These are phyloP conservation scores for Letharia lupina DNA, from an alignment of 495 filamentous ascomycete genomes.

Conservation along the genomic window DNA sequence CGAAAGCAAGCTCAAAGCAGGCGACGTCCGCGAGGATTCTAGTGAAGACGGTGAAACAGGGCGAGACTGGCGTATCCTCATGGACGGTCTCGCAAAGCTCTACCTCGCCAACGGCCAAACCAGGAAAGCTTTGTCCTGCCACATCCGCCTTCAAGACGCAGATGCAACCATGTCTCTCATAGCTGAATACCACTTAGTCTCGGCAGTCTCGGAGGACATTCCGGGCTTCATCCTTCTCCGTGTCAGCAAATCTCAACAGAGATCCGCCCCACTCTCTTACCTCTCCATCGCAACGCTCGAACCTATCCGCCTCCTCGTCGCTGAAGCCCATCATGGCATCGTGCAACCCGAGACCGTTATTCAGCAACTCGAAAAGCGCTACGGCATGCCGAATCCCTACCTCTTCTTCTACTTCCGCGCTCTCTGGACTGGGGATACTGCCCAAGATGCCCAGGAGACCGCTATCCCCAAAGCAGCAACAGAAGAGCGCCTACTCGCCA, in stretches of 20 bases:
- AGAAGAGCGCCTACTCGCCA: conserved; percentile 10
- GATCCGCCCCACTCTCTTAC: conserved; percentile 55
- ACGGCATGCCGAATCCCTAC: conserved; percentile 35
- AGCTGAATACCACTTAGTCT: conserved; percentile 71
- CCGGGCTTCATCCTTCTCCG: conserved; percentile 79
- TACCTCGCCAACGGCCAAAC: conserved; percentile 71
- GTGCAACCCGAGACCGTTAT: conserved; percentile 73
- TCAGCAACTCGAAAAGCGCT: conserved; percentile 51
- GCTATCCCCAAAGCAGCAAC: conserved; percentile 13
- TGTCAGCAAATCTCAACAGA: conserved; percentile 63
- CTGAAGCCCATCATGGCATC: conserved; percentile 80
- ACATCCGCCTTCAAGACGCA: conserved; percentile 83
- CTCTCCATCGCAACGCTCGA: conserved; percentile 71
- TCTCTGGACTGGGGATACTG: conserved; percentile 68
- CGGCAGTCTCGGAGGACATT: conserved; percentile 80
- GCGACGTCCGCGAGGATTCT: conserved; percentile 59
- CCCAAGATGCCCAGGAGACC: conserved; percentile 30
- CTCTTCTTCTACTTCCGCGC: conserved; percentile 85
- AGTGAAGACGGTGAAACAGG: conserved; percentile 55
- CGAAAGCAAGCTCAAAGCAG: conserved; percentile 61
- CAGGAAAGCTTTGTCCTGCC: conserved; percentile 75
- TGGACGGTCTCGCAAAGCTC: conserved; percentile 73
- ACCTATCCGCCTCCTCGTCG: conserved; percentile 76
- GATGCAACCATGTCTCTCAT: conserved; percentile 82
- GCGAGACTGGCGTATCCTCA: conserved; percentile 76